phyloP scores from a whole-genome alignment of 169 alveolate species.

The Eimeria praecox region DNA sequence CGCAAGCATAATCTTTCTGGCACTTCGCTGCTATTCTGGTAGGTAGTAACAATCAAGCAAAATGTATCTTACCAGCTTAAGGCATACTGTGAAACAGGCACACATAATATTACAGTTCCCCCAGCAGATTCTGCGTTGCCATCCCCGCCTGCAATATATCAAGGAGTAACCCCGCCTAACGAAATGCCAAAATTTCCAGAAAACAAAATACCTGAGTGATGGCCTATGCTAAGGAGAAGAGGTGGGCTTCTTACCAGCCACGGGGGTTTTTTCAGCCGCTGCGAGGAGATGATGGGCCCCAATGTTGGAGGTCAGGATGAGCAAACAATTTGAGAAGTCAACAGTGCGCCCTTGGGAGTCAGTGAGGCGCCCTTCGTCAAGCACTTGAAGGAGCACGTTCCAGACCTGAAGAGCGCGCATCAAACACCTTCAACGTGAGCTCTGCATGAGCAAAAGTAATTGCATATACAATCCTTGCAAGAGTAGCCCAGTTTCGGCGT shows the following conservation, averaged over 20 bases:
- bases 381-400: conserved; percentile 83
- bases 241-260: neutral
- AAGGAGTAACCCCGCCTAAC: neutral
- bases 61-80: neutral
- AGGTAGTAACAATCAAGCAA: neutral
- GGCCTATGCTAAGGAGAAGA: neutral
- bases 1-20: neutral
- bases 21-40: neutral
- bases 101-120: neutral
- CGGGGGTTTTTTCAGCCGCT: conserved; percentile 61
- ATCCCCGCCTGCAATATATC: neutral
- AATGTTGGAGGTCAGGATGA: conserved; percentile 93
- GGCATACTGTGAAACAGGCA: too few relatives aligned
- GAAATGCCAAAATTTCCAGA: neutral
- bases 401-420: conserved; percentile 83
- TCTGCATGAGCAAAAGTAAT: neutral
- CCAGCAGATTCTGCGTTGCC: neutral
- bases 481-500: neutral
- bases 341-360: conserved; percentile 94
- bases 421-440: neutral
- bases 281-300: conserved; percentile 88
- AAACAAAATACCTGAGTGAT: neutral
- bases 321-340: conserved; percentile 91
- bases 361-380: conserved; percentile 94
- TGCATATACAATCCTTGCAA: neutral